Base-by-base conservation (phyloP, 78 protist species). In the Tieghemostelium lacteum region DNA sequence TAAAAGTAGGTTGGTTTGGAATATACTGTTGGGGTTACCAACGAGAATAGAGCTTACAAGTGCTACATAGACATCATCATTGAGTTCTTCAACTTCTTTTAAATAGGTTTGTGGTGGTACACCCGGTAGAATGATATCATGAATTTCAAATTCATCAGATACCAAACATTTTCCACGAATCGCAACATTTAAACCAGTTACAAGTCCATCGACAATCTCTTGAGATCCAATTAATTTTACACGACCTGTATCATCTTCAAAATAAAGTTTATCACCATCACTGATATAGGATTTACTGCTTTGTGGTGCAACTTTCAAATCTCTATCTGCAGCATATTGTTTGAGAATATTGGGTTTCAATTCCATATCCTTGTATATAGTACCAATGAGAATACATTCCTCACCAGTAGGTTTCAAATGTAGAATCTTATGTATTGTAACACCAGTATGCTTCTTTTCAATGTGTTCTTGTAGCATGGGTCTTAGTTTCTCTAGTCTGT, bases 161-260 rank as follows among this genome's bases (percentile, higher is more conserved):
- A 39, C 49, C 36, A 77, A 50, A 55, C 87, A 73, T 50, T 28
- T 65, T n/a, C 93, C 93, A 55, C 31, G 40, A 5, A 88, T 77
- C n/a, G 93, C 93, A 24, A 88, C 87, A 54, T 70, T 71, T 33
- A 88, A 26, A 55, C 93, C 93, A 40, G 93, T 88, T 3, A 75
- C 55, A 26, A 72, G 37, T 39, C 75, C 26, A 75, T 69, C 72
- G 12, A 73, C 64, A 52, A 88, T 36, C 14, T 20, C 29, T 24
- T 74, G 49, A 24, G 54, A 75, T 28, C 87, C 86, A 61, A 88
- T 70, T 22, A 88, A 26, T 37, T 70, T 88, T n/a, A 77, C 74
- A 28, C 93, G 34, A 75, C 93, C 93, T 42, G 93, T 73, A 24
- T 88, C 86, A 88, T 88, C 93, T 50, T 88, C 93, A 55, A 88